Evolutionary conservation across 352 stramenopile genomes (phyloP), one percentile per base, ranked within the genome.

Genomic region (Globisporangium nunn): DNA sequence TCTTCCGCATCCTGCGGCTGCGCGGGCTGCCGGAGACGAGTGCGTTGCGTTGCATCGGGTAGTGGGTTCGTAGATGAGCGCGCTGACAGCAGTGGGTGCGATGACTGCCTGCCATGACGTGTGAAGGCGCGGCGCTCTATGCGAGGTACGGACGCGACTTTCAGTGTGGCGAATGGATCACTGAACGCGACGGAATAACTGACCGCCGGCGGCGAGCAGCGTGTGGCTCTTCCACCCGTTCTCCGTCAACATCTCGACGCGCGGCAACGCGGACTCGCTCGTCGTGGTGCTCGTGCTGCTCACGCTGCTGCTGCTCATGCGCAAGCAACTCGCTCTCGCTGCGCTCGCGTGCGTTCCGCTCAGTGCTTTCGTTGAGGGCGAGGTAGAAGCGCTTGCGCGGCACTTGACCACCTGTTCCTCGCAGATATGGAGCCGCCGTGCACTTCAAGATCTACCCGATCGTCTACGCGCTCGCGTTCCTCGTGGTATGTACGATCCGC

Each of bases 361-460:
- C n/a, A n/a, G n/a, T n/a, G n/a, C n/a, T n/a, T n/a, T n/a, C n/a
- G n/a, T n/a, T n/a, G n/a, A n/a, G n/a, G n/a, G n/a, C n/a, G n/a
- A n/a, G n/a, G n/a, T n/a, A n/a, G n/a, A n/a, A n/a, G n/a, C n/a
- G n/a, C n/a, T n/a, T n/a, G n/a, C n/a, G n/a, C n/a, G n/a, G n/a
- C n/a, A n/a, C n/a, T n/a, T 31, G 11, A 43, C 37, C 11, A 12
- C 37, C 37, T 15, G 2, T 3, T 11, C 37, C 37, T 43, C 17
- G 48, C 63, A 98, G 69, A 67, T 96, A 98, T 72, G 96, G 96
- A 4, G 80, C 98, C 39, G 96, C 94, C 0, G 94, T 99, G 35
- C 97, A 99, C 69, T 89, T 98, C 64, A 98, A 98, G 70, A 95
- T 99, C 15, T 99, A 99, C 65, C 97, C 97, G 6, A 97, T 99